phyloP scores from a whole-genome alignment of 202 grass and related monocot genomes.

The Setaria italica region DNA sequence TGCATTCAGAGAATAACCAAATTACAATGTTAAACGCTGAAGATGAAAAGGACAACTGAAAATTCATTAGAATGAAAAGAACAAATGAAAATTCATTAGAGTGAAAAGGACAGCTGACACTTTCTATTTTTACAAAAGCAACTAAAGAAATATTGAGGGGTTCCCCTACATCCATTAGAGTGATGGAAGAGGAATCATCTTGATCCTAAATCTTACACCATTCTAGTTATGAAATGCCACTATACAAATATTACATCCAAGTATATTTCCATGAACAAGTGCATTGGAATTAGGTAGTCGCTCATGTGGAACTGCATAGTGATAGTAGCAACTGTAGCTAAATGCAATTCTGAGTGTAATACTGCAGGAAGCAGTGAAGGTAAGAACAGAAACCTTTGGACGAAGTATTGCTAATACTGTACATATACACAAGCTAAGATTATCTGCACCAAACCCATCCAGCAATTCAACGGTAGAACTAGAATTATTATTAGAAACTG shows the following conservation, averaged over 20 bases:
- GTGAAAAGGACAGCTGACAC: neutral
- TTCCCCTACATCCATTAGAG: neutral
- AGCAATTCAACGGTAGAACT: slow-evolving; percentile 2
- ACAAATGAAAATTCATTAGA: neutral
- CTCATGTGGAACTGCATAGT: slow-evolving; percentile 14
- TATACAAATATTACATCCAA: slow-evolving; percentile 4
- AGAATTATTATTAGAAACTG: slow-evolving; percentile 1
- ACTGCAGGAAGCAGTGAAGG: slow-evolving; percentile 9
- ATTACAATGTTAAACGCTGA: neutral
- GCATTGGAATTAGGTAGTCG: neutral
- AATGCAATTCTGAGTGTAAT: slow-evolving; percentile 5
- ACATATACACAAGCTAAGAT: neutral
- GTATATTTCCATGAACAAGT: slow-evolving; percentile 15
- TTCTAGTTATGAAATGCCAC: neutral
- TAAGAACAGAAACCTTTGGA: neutral
- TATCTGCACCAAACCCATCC: neutral
- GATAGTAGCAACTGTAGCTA: neutral
- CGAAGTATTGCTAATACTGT: neutral
- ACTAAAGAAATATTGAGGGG: slow-evolving; percentile 4
- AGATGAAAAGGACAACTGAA: neutral
- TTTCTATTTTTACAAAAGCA: slow-evolving; percentile 6
- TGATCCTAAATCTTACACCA: neutral
- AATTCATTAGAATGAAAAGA: slow-evolving; percentile 8
- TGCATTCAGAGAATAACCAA: slow-evolving; percentile 4
- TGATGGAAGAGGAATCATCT: neutral